phyloP scores from a whole-genome alignment of 306 rosid species.

The Vigna angularis region DNA sequence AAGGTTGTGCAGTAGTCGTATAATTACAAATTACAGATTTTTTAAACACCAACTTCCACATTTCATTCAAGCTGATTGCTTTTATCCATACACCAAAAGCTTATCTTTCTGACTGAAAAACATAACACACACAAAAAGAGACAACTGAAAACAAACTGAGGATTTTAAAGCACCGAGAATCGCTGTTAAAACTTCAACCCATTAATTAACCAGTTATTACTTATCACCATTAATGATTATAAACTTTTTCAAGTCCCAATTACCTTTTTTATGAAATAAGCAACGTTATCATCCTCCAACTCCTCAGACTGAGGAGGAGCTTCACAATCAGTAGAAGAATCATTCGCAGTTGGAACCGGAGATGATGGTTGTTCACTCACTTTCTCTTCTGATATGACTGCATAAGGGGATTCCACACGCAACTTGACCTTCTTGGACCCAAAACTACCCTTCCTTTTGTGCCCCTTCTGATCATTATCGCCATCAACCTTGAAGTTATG shows the following conservation, averaged over 20 bases:
- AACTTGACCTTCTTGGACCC: slow-evolving; percentile 64
- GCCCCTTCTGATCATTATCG: slow-evolving; percentile 52
- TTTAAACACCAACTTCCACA: slow-evolving; percentile 1
- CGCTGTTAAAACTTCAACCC: slow-evolving; percentile 2
- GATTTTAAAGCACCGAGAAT: background rate
- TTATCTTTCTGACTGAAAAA: background rate
- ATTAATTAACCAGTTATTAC: background rate
- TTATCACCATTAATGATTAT: slow-evolving; percentile 8
- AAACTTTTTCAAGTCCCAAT: slow-evolving; percentile 10
- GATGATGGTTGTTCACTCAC: slow-evolving; percentile 21
- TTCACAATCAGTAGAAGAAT: slow-evolving; percentile 40
- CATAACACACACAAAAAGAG: background rate
- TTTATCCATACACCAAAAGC: slow-evolving; percentile 6
- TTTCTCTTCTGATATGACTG: slow-evolving; percentile 48
- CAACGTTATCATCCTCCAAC: slow-evolving; percentile 67
- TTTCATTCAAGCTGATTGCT: slow-evolving; percentile 31
- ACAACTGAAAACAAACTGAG: slow-evolving; percentile 11
- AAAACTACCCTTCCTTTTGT: slow-evolving; percentile 60
- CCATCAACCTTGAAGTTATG: slow-evolving; percentile 58
- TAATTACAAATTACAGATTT: slow-evolving; percentile 24
- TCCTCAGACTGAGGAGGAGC: slow-evolving; percentile 50
- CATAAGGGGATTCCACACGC: slow-evolving; percentile 78
- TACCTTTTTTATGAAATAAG: slow-evolving; percentile 92
- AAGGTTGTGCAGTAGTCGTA: background rate
- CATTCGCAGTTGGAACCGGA: slow-evolving; percentile 44